phyloP scores from a whole-genome alignment of 192 early-diverging fungal genomes.

The Coemansia sp. region DNA sequence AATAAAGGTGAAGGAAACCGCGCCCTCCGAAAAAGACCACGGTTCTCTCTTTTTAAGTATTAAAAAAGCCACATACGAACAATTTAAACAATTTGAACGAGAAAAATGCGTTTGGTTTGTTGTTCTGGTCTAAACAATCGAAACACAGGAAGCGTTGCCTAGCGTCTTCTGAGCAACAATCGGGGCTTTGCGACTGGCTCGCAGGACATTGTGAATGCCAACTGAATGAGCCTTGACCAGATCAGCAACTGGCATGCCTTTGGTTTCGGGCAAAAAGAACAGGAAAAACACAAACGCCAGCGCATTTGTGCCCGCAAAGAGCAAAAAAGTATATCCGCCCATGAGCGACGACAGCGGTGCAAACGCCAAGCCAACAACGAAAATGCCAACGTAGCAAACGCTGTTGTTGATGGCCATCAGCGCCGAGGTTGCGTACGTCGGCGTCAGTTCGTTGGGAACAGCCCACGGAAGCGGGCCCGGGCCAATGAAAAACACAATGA shows the following conservation, averaged over 20 bases:
- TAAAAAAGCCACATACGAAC: background rate
- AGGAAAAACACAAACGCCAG: conserved; percentile 60
- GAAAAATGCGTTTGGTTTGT: too few species aligned
- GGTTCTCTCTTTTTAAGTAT: background rate
- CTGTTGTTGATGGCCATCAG: conserved; percentile 67
- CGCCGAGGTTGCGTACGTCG: conserved; percentile 69
- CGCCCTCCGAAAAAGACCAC: too few species aligned
- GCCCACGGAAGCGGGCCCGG: conserved; percentile 82
- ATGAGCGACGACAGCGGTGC: conserved; percentile 44
- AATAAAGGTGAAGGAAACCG: too few species aligned
- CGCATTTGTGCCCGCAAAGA: conserved; percentile 67
- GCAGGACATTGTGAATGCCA: conserved; percentile 40
- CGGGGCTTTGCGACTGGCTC: conserved; percentile 1
- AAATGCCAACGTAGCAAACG: conserved; percentile 67
- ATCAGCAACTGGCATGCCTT: conserved; percentile 66
- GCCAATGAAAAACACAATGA: conserved; percentile 71
- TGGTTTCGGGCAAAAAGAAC: conserved; percentile 77
- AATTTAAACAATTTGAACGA: too few species aligned
- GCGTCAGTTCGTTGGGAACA: conserved; percentile 71
- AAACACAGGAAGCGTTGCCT: background rate
- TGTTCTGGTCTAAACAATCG: too few species aligned
- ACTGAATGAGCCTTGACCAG: conserved; percentile 42
- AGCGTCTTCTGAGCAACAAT: background rate
- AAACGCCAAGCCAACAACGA: conserved; percentile 61
- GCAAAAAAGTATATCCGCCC: conserved; percentile 56